Percentiles rank a stretch among this genome's conserved stretches.
Evolutionary conservation across 2,329 filamentous ascomycete species (phyloP).

Genomic region (Lachnellula arida): DNA sequence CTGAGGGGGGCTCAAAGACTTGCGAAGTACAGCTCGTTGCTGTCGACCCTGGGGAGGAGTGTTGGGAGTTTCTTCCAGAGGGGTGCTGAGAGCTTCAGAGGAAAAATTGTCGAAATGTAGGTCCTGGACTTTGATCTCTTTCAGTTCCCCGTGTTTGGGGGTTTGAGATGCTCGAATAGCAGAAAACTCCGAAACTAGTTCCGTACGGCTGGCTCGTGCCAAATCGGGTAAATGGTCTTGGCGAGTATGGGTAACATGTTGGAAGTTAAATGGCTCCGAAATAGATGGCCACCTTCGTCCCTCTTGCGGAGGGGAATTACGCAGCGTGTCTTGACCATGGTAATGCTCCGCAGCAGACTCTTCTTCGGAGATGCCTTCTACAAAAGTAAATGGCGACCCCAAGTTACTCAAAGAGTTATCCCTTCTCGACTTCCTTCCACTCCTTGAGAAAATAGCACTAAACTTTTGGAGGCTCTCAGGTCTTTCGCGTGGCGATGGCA

Average conservation of each 20-base stretch:
- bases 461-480: constrained; percentile 57
- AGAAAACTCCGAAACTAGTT: constrained; percentile 42
- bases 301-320: not conserved
- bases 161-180: constrained; percentile 36
- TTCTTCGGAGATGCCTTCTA: constrained; percentile 11
- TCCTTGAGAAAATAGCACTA: constrained; percentile 53
- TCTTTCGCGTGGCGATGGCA: constrained; percentile 46
- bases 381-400: constrained; percentile 11
- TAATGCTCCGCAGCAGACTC: constrained; percentile 22
- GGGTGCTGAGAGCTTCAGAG: constrained; percentile 37
- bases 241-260: constrained; percentile 57
- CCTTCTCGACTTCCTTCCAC: constrained; percentile 44
- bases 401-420: constrained; percentile 30
- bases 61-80: constrained; percentile 14
- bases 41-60: constrained; percentile 11
- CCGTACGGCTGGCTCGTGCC: constrained; percentile 37
- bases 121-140: constrained; percentile 38
- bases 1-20: constrained; percentile 16
- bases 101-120: constrained; percentile 46
- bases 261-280: constrained; percentile 62
- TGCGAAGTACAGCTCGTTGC: constrained; percentile 14
- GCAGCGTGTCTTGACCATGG: constrained; percentile 10
- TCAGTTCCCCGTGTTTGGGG: constrained; percentile 34
- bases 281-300: constrained; percentile 35
- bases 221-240: constrained; percentile 44